These are phyloP conservation scores for Misopates orontium DNA, from an alignment of 257 asterid genomes.

Conservation along the genomic window DNA sequence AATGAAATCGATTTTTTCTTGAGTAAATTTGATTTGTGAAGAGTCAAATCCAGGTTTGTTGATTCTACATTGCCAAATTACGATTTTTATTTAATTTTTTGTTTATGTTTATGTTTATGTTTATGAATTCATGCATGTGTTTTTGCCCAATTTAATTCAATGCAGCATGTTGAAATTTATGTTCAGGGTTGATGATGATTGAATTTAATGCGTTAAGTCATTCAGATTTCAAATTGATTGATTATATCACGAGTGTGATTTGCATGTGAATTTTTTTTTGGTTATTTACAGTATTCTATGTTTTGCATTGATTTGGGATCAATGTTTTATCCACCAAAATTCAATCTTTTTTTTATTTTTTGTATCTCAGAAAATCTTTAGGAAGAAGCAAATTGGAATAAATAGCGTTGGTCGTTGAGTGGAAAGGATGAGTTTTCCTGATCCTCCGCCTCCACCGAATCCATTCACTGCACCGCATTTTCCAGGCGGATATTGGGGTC, in stretches of 20 bases:
- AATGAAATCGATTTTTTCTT: slow-evolving; percentile 3
- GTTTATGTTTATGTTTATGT: background rate
- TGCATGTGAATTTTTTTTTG: slow-evolving; percentile 18
- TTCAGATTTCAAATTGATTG: slow-evolving; percentile 1
- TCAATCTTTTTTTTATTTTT: slow-evolving; percentile 4
- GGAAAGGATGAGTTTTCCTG: slow-evolving; percentile 59
- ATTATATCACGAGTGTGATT: background rate
- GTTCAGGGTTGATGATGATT: slow-evolving; percentile 2
- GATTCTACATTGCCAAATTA: background rate
- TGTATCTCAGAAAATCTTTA: slow-evolving; percentile 26
- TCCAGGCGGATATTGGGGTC: slow-evolving; percentile 47
- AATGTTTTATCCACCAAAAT: slow-evolving; percentile 12
- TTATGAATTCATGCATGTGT: slow-evolving; percentile 9
- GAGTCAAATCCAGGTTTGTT: slow-evolving; percentile 27
- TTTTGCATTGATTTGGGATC: slow-evolving; percentile 12
- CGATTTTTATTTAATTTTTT: background rate
- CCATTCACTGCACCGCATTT: slow-evolving; percentile 35
- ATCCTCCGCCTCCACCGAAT: slow-evolving; percentile 42
- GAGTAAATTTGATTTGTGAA: slow-evolving; percentile 12
- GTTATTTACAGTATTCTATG: slow-evolving; percentile 5
- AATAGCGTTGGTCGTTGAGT: slow-evolving; percentile 7
- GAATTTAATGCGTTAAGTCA: background rate
- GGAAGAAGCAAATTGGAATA: slow-evolving; percentile 2
- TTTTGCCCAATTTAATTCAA: slow-evolving; percentile 8
- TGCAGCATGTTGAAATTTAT: background rate